Evolutionary conservation across 148 eudicot genomes (phyloP).

Genomic region (Rhododendron simsii): DNA sequence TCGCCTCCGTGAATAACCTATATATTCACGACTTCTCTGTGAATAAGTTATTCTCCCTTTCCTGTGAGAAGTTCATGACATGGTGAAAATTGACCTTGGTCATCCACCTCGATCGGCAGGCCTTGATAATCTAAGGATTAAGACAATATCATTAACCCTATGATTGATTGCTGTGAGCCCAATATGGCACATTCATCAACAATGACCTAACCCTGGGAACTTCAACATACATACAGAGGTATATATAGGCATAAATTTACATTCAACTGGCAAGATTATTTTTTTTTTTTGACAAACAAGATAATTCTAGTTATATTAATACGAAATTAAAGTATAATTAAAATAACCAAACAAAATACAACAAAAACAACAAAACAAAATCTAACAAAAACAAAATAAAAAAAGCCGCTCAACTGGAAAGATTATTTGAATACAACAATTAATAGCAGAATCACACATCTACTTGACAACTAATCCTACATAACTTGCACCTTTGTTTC

Average conservation of each 20-base stretch:
- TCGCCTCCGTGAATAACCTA: no score
- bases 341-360: no score
- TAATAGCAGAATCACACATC: background rate
- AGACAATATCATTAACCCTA: background rate
- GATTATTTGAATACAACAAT: background rate
- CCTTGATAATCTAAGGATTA: background rate
- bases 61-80: background rate
- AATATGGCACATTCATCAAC: background rate
- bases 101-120: background rate
- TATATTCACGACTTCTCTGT: no score
- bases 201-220: background rate
- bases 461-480: background rate
- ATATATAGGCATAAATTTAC: background rate
- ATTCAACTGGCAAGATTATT: background rate
- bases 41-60: no score
- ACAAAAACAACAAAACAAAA: no score
- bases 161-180: background rate
- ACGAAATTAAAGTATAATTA: no score
- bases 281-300: background rate
- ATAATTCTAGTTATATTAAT: no score
- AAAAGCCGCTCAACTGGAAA: background rate
- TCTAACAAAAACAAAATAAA: no score
- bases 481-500: background rate
- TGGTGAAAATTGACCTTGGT: background rate
- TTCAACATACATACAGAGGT: background rate